Evolutionary conservation across 208 protist genomes (phyloP), one percentile per base, ranked within the genome.

Genomic region (Leishmania major): DNA sequence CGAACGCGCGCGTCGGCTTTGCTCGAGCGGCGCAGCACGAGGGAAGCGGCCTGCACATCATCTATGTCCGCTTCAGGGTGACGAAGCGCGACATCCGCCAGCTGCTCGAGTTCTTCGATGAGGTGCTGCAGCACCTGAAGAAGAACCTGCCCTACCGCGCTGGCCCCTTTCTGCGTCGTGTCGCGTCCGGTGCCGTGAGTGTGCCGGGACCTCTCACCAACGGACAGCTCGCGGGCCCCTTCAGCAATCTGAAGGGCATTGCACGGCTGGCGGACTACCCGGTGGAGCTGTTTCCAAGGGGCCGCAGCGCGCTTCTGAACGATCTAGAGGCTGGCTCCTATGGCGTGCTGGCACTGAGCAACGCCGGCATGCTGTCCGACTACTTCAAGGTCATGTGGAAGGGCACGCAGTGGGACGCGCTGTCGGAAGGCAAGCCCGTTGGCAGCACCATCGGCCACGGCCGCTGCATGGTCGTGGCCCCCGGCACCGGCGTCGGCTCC

Each of bases 381-480:
- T 94, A 94, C 87, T 94, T 94, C 84, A 82, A 76, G 37, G 75
- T 92, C 22, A 82, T 96, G 89, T 96, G 92, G 92, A 87, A 96
- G 81, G 92, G 92, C 71, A 88, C 84, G 6, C 84, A 89, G 67
- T 91, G 90, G 90, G 60, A 77, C 15, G 67, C 75, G 70, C 51
- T 85, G 40, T 82, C 82, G 40, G 87, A 78, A 0, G 81, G 76
- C 57, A 84, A 82, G 55, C 69, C 78, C 3, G 55, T 73, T 6
- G 87, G 85, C 59, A 84, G 73, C 1, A 76, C 67, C 15, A 78
- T 95, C 28, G 90, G 89, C 40, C 60, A 69, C 22, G 92, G 92
- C 2, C 84, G 82, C 71, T 92, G 89, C 84, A 55, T 94, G 35
- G 88, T 96, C 17, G 59, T 90, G 13, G 90, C 89, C 7, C 92